Evolutionary conservation across 2,329 filamentous ascomycete genomes (phyloP), one percentile per base, ranked within the genome.

Genomic region (Salinomyces thailandicus): DNA sequence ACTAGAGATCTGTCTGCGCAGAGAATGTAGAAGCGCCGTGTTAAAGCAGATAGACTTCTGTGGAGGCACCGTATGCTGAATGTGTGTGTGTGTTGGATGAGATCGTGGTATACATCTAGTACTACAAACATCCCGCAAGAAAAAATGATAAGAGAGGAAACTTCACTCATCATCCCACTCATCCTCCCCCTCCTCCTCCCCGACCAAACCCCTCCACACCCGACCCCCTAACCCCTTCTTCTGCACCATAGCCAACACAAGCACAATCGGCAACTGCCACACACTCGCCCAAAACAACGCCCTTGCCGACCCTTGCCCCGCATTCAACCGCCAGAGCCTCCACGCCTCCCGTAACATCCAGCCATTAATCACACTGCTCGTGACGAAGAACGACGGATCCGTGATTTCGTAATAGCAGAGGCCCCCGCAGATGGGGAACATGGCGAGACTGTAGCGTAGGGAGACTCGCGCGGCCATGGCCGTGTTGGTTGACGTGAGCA

Each of bases 271-370:
- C 32, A 98, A 61, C 63, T 95, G 87, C 91, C 89, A 96, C 7
- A 98, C 85, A 58, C 85, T 94, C 2, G 91, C 87, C 91, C 91
- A 98, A 61, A 98, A 98, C 35, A 98, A 61, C 0, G 81, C 79
- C 38, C 85, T 73, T 2, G 91, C 87, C 13, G 75, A 85, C 2
- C 87, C 87, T 49, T 79, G 78, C 43, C 80, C 73, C 9, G 89
- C 89, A 51, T 85, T 75, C 18, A 75, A 66, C 44, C 72, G 74
- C 79, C 83, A 94, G 63, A 96, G 95, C 24, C 71, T 68, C 50
- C 84, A 75, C 0, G 89, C 85, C 60, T 93, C 80, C 36, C 76
- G 73, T 6, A 77, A 69, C 48, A 98, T 74, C 91, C 91, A 98
- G 19, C 71, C 67, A 57, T 98, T 98, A 43, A 93, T 76, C 3